Percentiles rank a stretch among this genome's conserved stretches.
phyloP scores from a whole-genome alignment of 345 rosid genomes.

The Iberis pinnata region DNA sequence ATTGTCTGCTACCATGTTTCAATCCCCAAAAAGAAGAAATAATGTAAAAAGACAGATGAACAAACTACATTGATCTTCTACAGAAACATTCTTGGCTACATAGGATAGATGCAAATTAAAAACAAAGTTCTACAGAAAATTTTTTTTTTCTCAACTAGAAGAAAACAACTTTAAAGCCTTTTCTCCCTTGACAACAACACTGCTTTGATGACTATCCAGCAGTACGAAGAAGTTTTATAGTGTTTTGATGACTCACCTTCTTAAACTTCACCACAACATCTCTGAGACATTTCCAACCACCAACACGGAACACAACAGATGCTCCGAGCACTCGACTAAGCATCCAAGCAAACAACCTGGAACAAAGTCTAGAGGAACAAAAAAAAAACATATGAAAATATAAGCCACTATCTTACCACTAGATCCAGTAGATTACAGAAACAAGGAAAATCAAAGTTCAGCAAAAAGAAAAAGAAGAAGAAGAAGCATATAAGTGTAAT shows the following conservation, averaged over 20 bases:
- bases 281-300: constrained; percentile 88
- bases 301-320: constrained; percentile 68
- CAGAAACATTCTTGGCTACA: background rate
- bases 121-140: no score
- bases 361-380: constrained; percentile 13
- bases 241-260: constrained; percentile 73
- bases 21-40: background rate
- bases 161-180: no score
- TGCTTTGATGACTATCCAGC: background rate
- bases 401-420: background rate
- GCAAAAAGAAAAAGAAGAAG: background rate
- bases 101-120: no score
- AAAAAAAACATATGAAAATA: background rate
- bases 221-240: background rate
- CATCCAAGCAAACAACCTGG: constrained; percentile 73
- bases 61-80: constrained; percentile 4
- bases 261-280: constrained; percentile 76
- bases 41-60: background rate
- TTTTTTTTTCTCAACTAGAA: no score
- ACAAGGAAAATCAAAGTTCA: background rate
- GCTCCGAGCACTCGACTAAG: constrained; percentile 72
- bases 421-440: background rate
- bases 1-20: background rate
- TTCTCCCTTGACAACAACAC: background rate
- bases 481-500: background rate